Base-by-base conservation (phyloP, 306 rosid species). In the Spatholobus suberectus region DNA sequence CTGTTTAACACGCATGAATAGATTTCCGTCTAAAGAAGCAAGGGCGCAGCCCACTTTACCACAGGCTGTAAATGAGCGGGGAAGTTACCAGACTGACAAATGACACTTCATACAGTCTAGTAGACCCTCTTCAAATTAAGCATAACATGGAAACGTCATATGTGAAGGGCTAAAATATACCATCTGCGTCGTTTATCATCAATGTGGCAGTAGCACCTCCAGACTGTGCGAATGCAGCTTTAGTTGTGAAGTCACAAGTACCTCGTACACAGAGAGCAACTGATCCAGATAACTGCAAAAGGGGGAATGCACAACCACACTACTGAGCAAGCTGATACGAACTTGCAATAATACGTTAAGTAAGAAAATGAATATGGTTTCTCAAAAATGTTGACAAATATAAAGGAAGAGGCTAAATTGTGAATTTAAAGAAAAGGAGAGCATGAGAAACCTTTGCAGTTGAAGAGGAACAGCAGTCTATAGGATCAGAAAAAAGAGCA, bases 231-330 rank as follows among this genome's bases (percentile, higher is more conserved):
- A 83, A 37, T 68, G 71, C 63, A 29, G 97, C 99, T 87, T 96
- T 96, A 35, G 44, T 49, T 9, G 93, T 70, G 88, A 90, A 96
- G 88, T 96, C 99, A 79, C 99, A 96, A 29, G 29, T 89, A 75
- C 99, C 99, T 23, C 99, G 98, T 12, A 8, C 49, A 13, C 94
- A 82, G 82, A 96, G 52, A 88, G 88, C 92, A 87, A 89, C 80
- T 58, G 93, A 86, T 26, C 97, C 93, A 75, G 92, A 88, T 86
- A 94, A 74, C 98, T 96, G 85, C 80, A 85, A 38, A 49, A 65
- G 8, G 5, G 21, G 59, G 69, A 65, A 68, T 17, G 70, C 43
- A 32, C 12, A 35, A 46, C 32, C 35, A 20, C 47, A 11, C 41
- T 37, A 37, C 4, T 70, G 54, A 81, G 73, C 81, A 44, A 52